A percentile compares a stretch with the other conserved stretches of the same genome.
These are phyloP conservation scores for Phoma herbarum DNA, from an alignment of 2,329 filamentous ascomycete genomes.

Conservation along the genomic window DNA sequence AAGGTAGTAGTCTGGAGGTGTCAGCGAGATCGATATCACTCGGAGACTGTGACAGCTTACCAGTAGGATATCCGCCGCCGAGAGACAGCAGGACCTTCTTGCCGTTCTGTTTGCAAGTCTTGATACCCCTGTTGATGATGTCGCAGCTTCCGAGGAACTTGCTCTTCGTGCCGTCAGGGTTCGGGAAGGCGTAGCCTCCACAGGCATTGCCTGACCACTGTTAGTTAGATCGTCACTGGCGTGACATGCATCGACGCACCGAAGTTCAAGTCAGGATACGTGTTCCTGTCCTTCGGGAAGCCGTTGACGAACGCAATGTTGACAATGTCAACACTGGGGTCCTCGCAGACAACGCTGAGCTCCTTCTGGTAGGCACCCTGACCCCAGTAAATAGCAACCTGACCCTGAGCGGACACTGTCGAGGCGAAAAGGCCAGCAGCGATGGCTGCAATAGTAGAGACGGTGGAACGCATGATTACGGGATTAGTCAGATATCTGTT, in stretches of 20 bases:
- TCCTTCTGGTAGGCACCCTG: constrained; percentile 61
- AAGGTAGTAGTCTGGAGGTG: constrained; percentile 55
- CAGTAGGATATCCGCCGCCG: constrained; percentile 52
- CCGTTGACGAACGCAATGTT: constrained; percentile 64
- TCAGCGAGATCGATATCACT: background rate
- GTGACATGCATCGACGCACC: constrained; percentile 47
- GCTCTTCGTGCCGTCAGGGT: constrained; percentile 51
- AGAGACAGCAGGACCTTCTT: constrained; percentile 57
- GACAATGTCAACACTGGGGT: constrained; percentile 63
- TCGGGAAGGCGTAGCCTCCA: constrained; percentile 43
- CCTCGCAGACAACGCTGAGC: constrained; percentile 61
- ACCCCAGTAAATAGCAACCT: constrained; percentile 65
- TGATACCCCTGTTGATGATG: constrained; percentile 50
- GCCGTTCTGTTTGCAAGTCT: constrained; percentile 42
- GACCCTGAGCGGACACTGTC: constrained; percentile 54
- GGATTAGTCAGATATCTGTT: constrained; percentile 34
- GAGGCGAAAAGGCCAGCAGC: constrained; percentile 48
- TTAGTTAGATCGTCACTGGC: background rate
- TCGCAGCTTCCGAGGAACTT: constrained; percentile 56
- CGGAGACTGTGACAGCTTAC: background rate
- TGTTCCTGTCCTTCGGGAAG: constrained; percentile 60
- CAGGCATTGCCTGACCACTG: constrained; percentile 55
- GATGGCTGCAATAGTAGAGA: constrained; percentile 42
- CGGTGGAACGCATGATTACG: constrained; percentile 50
- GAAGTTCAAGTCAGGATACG: constrained; percentile 64